Evolutionary conservation across 2,329 filamentous ascomycete species (phyloP).

Genomic region (Ceratocystis harringtonii): DNA sequence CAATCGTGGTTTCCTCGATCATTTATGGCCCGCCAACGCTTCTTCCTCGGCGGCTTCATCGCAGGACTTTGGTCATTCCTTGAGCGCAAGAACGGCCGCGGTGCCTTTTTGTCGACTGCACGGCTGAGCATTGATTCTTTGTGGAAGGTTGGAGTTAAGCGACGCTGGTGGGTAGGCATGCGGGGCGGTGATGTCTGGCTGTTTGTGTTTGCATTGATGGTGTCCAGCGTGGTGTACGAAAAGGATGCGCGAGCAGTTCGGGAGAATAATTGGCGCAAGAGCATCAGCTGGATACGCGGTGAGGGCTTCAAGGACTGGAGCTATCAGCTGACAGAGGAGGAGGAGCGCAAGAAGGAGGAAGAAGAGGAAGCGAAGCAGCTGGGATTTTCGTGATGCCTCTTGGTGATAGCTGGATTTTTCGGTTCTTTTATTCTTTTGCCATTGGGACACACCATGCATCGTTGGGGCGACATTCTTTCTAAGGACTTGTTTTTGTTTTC

Average conservation of each 20-base stretch:
- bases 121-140: constrained; percentile 65
- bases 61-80: constrained; percentile 77
- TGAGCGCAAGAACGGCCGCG: constrained; percentile 47
- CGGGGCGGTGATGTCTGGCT: constrained; percentile 71
- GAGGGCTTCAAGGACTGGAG: constrained; percentile 61
- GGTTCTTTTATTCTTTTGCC: not conserved
- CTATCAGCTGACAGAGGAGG: constrained; percentile 36
- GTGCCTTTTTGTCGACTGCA: constrained; percentile 64
- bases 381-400: constrained; percentile 19
- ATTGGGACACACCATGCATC: not conserved
- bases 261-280: constrained; percentile 54
- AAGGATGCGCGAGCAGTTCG: constrained; percentile 50
- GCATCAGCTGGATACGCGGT: constrained; percentile 56
- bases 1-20: constrained; percentile 60
- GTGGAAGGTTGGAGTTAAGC: constrained; percentile 91
- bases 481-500: not conserved
- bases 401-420: not conserved
- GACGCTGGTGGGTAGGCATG: constrained; percentile 72
- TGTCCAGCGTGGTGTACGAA: constrained; percentile 68
- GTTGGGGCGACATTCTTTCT: not conserved
- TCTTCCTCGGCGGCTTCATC: constrained; percentile 76
- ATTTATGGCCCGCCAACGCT: constrained; percentile 65
- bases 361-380: constrained; percentile 20
- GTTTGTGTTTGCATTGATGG: constrained; percentile 63
- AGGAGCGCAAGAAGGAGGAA: constrained; percentile 25